Conservation (phyloP, 2,329 filamentous ascomycete genomes). For the Xylaria sp. region DNA sequence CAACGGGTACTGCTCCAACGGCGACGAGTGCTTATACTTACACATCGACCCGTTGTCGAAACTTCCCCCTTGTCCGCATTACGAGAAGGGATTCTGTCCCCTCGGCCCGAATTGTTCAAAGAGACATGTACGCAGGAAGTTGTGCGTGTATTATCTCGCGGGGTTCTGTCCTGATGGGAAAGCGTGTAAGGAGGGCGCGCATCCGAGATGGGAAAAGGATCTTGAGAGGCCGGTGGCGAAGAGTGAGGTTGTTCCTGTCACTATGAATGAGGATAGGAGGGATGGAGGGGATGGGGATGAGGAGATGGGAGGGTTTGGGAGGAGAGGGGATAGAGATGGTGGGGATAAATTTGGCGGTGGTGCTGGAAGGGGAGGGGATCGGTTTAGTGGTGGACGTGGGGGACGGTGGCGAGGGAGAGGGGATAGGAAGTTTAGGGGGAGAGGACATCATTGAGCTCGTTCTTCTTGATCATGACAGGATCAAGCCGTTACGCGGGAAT, state of each 20-base stretch:
- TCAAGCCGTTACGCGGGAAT: no score
- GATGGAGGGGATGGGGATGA: constrained; percentile 52
- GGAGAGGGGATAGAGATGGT: constrained; percentile 39
- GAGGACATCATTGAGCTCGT: constrained; percentile 26
- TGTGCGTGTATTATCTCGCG: constrained; percentile 86
- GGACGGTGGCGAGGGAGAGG: constrained; percentile 38
- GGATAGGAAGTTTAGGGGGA: constrained; percentile 42
- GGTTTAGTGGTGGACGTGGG: constrained; percentile 44
- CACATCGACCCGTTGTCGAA: constrained; percentile 85
- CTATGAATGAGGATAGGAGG: constrained; percentile 53
- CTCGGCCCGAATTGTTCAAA: constrained; percentile 86
- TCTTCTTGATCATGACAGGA: no score
- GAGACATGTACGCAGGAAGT: constrained; percentile 80
- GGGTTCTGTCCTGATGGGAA: constrained; percentile 90
- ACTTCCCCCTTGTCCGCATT: constrained; percentile 83
- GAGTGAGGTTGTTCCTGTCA: constrained; percentile 63
- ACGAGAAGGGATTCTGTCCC: constrained; percentile 93
- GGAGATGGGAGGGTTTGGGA: constrained; percentile 38
- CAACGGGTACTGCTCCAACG: constrained; percentile 94
- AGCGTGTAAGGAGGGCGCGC: constrained; percentile 78
- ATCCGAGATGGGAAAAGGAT: constrained; percentile 80
- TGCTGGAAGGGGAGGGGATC: constrained; percentile 41
- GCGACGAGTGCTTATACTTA: constrained; percentile 93
- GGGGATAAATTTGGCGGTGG: constrained; percentile 40
- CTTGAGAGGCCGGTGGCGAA: constrained; percentile 77